These are phyloP conservation scores for Zygoascus tannicola DNA, from an alignment of 805 yeast species.

Conservation along the genomic window DNA sequence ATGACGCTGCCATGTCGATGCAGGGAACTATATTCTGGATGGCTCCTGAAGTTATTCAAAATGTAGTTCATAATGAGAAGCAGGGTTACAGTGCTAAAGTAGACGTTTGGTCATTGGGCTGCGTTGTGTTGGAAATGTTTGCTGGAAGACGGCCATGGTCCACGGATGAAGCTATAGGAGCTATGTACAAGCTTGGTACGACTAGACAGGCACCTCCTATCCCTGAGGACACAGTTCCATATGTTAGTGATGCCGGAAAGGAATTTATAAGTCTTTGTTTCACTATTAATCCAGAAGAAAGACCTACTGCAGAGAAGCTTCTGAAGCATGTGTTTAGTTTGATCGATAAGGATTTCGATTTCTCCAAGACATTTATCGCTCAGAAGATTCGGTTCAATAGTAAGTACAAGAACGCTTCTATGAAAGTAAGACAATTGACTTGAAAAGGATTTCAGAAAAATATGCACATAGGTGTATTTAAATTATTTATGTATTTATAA, in stretches of 20 bases:
- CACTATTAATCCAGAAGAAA: constrained; percentile 54
- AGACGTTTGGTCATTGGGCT: constrained; percentile 97
- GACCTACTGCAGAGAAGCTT: constrained; percentile 79
- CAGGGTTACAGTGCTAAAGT: constrained; percentile 97
- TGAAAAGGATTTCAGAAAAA: no score
- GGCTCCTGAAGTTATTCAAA: constrained; percentile 98
- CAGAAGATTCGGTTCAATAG: constrained; percentile 36
- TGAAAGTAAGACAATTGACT: not conserved
- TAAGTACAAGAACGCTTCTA: constrained; percentile 3
- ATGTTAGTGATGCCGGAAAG: constrained; percentile 55
- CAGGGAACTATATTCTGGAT: constrained; percentile 99
- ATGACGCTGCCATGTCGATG: constrained; percentile 94
- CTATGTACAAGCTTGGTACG: constrained; percentile 79
- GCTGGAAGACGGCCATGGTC: constrained; percentile 98
- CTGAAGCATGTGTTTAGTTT: constrained; percentile 45
- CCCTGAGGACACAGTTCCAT: constrained; percentile 71
- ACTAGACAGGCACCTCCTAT: constrained; percentile 91
- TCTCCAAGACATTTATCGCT: constrained; percentile 47
- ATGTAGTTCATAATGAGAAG: constrained; percentile 57
- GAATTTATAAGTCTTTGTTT: constrained; percentile 72
- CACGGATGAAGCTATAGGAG: constrained; percentile 87
- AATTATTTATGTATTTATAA: not conserved
- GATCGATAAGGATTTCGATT: constrained; percentile 36
- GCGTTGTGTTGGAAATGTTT: constrained; percentile 95
- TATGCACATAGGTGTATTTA: no score